phyloP scores from a whole-genome alignment of 2,329 filamentous ascomycete genomes.

The Alternaria gaisen region DNA sequence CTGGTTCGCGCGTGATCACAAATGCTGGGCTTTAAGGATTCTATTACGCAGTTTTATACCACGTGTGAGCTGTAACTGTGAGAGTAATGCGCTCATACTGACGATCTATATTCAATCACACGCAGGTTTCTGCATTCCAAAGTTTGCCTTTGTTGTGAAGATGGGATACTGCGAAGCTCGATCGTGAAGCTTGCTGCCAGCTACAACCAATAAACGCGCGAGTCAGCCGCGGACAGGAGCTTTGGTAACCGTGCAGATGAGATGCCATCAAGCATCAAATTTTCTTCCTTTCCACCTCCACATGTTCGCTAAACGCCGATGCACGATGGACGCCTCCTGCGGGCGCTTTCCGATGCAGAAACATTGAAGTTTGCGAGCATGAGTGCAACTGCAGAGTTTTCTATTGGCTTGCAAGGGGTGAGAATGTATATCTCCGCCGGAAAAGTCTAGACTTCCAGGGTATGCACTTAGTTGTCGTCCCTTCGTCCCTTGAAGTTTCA shows the following conservation, averaged over 20 bases:
- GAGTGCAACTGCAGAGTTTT: conserved; percentile 24
- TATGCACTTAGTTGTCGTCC: not conserved
- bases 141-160: conserved; percentile 7
- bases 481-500: not conserved
- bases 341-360: conserved; percentile 12
- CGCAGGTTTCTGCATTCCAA: not conserved
- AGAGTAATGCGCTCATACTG: not conserved
- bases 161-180: conserved; percentile 2
- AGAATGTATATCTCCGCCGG: not conserved
- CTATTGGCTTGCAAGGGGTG: conserved; percentile 5
- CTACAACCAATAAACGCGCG: conserved; percentile 30
- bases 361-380: not conserved
- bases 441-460: not conserved
- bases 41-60: conserved; percentile 20
- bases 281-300: conserved; percentile 24
- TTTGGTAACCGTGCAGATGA: conserved; percentile 21
- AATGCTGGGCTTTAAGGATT: conserved; percentile 16
- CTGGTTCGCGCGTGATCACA: conserved; percentile 32
- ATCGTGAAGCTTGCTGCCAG: conserved; percentile 3
- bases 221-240: conserved; percentile 35
- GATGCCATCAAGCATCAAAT: conserved; percentile 22
- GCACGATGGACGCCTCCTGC: conserved; percentile 14
- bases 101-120: not conserved
- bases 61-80: conserved; percentile 11
- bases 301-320: conserved; percentile 36